Conservation (phyloP, 2,329 filamentous ascomycete species). For the Aspergillus aculeatus region DNA sequence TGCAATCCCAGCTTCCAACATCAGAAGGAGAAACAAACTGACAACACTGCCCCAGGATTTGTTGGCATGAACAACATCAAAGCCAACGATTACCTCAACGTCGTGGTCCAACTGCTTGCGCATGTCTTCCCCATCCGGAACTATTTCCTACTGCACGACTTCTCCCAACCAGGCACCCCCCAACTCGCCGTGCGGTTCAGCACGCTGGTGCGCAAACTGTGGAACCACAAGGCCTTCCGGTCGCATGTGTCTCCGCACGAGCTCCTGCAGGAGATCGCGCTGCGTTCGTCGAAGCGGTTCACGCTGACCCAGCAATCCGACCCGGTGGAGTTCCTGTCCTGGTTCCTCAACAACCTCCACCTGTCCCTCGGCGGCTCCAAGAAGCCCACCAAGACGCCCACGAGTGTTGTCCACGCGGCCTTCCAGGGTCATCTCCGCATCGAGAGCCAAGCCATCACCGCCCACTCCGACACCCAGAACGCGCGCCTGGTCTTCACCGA, state of each 20-base stretch:
- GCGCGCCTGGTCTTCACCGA: slow-evolving; percentile 93
- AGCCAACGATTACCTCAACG: slow-evolving; percentile 97
- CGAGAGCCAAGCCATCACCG: slow-evolving; percentile 90
- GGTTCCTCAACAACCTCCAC: slow-evolving; percentile 96
- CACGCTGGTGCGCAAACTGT: slow-evolving; percentile 91
- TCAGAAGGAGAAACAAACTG: not conserved
- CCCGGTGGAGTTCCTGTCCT: slow-evolving; percentile 92
- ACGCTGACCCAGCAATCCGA: slow-evolving; percentile 88
- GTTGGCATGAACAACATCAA: slow-evolving; percentile 99
- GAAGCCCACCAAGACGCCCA: slow-evolving; percentile 65
- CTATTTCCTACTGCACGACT: slow-evolving; percentile 84
- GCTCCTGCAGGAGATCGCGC: slow-evolving; percentile 87
- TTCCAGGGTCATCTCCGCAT: slow-evolving; percentile 93
- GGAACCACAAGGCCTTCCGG: slow-evolving; percentile 96
- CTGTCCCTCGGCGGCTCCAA: slow-evolving; percentile 86
- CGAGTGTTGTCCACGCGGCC: slow-evolving; percentile 81
- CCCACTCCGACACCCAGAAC: slow-evolving; percentile 74
- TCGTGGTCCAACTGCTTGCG: slow-evolving; percentile 84
- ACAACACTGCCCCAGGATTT: slow-evolving; percentile 57
- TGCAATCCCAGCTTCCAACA: not conserved
- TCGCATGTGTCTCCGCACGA: slow-evolving; percentile 96
- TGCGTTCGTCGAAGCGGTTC: slow-evolving; percentile 89
- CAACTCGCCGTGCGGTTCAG: slow-evolving; percentile 87
- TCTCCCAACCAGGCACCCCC: slow-evolving; percentile 60
- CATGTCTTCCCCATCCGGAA: slow-evolving; percentile 89